Evolutionary conservation across 257 asterid species (phyloP).

Genomic region (Lycium ferocissimum): DNA sequence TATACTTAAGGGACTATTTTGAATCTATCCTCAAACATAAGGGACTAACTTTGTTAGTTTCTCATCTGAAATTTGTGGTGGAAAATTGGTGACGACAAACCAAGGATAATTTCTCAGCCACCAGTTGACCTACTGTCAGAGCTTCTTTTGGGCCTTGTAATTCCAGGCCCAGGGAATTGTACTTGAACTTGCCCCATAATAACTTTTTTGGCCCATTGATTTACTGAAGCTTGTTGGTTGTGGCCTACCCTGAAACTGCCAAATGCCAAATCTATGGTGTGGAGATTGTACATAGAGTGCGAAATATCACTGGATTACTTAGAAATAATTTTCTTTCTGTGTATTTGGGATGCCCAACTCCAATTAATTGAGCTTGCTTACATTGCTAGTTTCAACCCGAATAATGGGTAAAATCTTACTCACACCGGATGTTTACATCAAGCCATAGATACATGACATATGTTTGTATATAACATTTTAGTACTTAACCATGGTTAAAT

Average conservation of each 20-base stretch:
- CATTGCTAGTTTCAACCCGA: background rate
- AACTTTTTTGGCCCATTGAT: background rate
- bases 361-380: background rate
- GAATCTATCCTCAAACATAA: too few species aligned
- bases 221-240: background rate
- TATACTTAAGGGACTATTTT: too few species aligned
- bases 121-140: background rate
- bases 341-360: background rate
- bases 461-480: too few species aligned
- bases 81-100: background rate
- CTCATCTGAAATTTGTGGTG: background rate
- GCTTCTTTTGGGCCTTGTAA: background rate
- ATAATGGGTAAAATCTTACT: too few species aligned
- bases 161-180: background rate
- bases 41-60: too few species aligned
- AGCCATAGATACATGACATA: too few species aligned
- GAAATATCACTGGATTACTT: background rate
- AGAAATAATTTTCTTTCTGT: background rate
- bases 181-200: background rate
- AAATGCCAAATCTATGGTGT: background rate
- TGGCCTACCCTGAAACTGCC: background rate
- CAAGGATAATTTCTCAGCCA: background rate
- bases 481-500: too few species aligned
- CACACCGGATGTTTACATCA: too few species aligned
- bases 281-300: background rate